Evolutionary conservation across 1,284 basidiomycete genomes (phyloP), one percentile per base, ranked within the genome.

Genomic region (Sporisorium exsertum): DNA sequence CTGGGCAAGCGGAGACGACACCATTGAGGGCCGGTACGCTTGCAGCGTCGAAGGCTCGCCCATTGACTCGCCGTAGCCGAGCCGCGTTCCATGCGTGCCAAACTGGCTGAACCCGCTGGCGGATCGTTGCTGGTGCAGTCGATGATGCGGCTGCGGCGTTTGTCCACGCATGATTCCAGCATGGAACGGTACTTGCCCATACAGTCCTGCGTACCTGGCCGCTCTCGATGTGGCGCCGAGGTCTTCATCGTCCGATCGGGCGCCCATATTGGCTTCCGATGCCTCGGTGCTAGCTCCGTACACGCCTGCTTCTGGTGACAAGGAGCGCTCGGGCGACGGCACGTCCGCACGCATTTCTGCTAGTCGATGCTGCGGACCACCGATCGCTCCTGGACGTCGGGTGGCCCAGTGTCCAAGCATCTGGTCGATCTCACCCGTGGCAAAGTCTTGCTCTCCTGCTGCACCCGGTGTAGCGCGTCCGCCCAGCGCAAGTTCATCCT

Each of bases 201-300:
- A 76, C 18, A 93, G 95, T 4, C 92, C 93, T 7, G 91, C 92
- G 1, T 88, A 95, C 53, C 87, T 97, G 13, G 90, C 93, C 2
- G 92, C 92, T 32, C 92, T 40, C n/a, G 69, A 58, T n/a, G 68
- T 56, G 1, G 73, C 51, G 4, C 68, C 55, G 12, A 59, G 53
- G 32, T 70, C 73, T 33, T 76, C 73, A 35, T 76, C 73, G 35
- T 76, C 73, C 33, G 73, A 76, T 29, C 73, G 64, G 32, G 62
- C 72, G 26, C 67, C 73, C 65, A 59, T 64, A 22, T 43, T 50
- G 27, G 63, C 33, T 46, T 76, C 64, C 12, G 60, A 51, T 0
- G 68, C 33, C 33, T 67, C 73, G 32, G 26, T 43, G 3, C 24
- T 42, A 24, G 24, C 33, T 1, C 43, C 58, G 37, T 61, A 54